These are phyloP conservation scores for Yamadazyma diospyri DNA, from an alignment of 1,139 yeast genomes.

Conservation along the genomic window DNA sequence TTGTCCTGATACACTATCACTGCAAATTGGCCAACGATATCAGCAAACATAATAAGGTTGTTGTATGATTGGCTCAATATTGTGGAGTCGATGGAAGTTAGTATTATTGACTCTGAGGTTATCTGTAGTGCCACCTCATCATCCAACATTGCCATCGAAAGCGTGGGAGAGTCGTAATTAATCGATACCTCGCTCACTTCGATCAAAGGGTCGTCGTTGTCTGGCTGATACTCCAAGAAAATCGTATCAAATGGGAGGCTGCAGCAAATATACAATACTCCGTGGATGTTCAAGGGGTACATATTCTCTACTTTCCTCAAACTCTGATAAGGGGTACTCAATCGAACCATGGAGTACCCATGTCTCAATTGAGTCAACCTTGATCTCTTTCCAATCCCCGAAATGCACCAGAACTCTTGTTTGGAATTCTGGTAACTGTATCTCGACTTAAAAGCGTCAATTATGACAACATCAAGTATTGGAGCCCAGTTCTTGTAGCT, in stretches of 20 bases:
- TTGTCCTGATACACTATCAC: conserved; percentile 16
- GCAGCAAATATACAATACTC: conserved; percentile 26
- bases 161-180: conserved; percentile 8
- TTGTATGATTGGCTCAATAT: conserved; percentile 8
- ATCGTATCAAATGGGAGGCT: conserved; percentile 37
- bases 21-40: conserved; percentile 12
- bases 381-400: conserved; percentile 40
- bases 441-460: conserved; percentile 24
- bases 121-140: conserved; percentile 21
- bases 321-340: conserved; percentile 25
- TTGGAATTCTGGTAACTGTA: conserved; percentile 18
- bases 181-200: conserved; percentile 24
- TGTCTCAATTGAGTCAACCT: conserved; percentile 35
- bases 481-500: conserved; percentile 51
- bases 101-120: conserved; percentile 22
- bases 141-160: conserved; percentile 7
- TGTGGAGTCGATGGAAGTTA: conserved; percentile 19
- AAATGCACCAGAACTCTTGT: conserved; percentile 47
- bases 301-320: conserved; percentile 26
- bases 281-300: conserved; percentile 16
- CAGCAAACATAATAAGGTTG: conserved; percentile 16
- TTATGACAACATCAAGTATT: conserved; percentile 36
- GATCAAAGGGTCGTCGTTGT: conserved; percentile 18
- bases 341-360: conserved; percentile 34
- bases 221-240: conserved; percentile 27